These are phyloP conservation scores for Fusarium nygamai DNA, from an alignment of 2,329 filamentous ascomycete genomes.

Conservation along the genomic window DNA sequence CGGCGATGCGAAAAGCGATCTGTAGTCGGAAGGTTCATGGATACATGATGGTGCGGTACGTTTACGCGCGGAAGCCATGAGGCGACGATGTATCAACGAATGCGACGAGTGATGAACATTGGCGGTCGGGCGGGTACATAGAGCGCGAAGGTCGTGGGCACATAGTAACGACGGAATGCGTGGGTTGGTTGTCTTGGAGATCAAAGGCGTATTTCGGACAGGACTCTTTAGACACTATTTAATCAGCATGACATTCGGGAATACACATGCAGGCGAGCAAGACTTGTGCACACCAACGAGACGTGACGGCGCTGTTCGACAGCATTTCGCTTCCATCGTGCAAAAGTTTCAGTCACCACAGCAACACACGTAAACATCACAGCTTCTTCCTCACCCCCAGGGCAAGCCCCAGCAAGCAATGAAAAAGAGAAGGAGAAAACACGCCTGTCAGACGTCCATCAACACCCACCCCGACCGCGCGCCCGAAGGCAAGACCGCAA, in stretches of 20 bases:
- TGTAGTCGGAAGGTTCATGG: slow-evolving; percentile 29
- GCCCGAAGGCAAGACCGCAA: slow-evolving; percentile 79
- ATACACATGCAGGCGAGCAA: neutral
- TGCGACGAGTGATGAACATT: neutral
- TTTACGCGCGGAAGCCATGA: slow-evolving; percentile 33
- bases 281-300: rapidly evolving
- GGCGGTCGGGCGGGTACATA: neutral
- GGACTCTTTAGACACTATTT: neutral
- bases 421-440: slow-evolving; percentile 65
- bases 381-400: slow-evolving; percentile 62
- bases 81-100: neutral
- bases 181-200: neutral
- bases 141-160: neutral
- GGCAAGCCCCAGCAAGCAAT: slow-evolving; percentile 60
- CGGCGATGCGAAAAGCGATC: slow-evolving; percentile 16
- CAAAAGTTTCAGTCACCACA: rapidly evolving
- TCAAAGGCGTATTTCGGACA: neutral
- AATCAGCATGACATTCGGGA: neutral
- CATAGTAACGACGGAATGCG: neutral
- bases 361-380: neutral
- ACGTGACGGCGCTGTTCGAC: rapidly evolving
- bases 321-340: rapidly evolving
- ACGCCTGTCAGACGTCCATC: slow-evolving; percentile 90
- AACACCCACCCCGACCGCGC: slow-evolving; percentile 80
- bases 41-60: slow-evolving; percentile 36